Evolutionary conservation across 192 early-diverging fungal species (phyloP), one percentile per base, ranked within the genome.

Genomic region (Spizellomyces punctatus): DNA sequence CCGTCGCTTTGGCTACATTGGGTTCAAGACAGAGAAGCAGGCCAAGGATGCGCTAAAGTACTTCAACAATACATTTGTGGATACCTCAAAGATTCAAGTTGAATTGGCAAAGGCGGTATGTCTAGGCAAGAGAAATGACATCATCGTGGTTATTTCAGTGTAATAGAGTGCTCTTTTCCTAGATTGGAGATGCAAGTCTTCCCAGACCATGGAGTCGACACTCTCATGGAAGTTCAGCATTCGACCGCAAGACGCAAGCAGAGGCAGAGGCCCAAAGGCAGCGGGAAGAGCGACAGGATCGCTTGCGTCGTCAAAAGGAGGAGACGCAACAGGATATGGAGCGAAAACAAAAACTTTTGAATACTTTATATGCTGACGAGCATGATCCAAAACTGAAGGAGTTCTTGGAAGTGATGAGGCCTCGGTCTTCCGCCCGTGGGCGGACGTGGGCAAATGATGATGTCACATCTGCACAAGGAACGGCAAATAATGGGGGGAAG

Each of bases 391-490:
- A 93, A 67, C 87, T 99, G 60, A 85, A 89, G 60, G 96, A 99
- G 58, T 86, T 83, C 71, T 75, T 96, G 74, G 89, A 94, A 69
- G 92, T 96, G 9, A 95, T 97, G 94, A 74, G 88, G 44, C 91
- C 94, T 5, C 87, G 95, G 46, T 69, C 73, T 41, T 66, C 76
- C 36, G 84, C 89, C 1, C 86, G 82, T 22, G 85, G 85, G 58
- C 85, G 87, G 70, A 93, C 94, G 4, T 98, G 96, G 96, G 88
- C 90, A 5, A 97, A 99, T 79, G 95, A 99, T 63, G 95, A 97
- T 72, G 56, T 64, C 50, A 73, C 72, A 17, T 78, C 61, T 12
- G 21, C 44, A 52, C 59, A 70, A 41, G 55, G 41, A 41, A 58
- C 16, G 1, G 44, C 10, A 6, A 42, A 56, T 42, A 17, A n/a